These are phyloP conservation scores for Eucalyptus viminalis DNA, from an alignment of 345 rosid species.

Conservation along the genomic window DNA sequence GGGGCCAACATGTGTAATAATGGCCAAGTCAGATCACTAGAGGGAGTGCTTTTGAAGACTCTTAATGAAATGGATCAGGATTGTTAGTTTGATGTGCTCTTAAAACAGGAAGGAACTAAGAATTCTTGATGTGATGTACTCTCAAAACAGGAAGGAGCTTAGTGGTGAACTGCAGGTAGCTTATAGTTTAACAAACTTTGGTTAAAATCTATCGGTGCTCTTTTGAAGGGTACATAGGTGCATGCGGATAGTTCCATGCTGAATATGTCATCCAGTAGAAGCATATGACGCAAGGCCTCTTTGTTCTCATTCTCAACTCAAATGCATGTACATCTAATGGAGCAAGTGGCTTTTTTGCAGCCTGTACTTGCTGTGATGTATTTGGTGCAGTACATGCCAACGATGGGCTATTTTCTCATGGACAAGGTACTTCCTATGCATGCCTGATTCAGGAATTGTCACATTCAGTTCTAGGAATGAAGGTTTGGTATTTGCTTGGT, in stretches of 20 bases:
- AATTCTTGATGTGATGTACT: not conserved
- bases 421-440: conserved; percentile 54
- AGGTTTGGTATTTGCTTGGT: not conserved
- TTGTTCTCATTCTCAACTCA: not conserved
- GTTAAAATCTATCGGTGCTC: not conserved
- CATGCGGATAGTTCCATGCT: not conserved
- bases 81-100: not conserved
- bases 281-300: not conserved
- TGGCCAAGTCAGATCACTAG: not conserved
- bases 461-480: not conserved
- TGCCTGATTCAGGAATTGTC: not conserved
- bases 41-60: not conserved
- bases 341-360: conserved; percentile 23
- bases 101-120: not conserved
- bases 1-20: not conserved
- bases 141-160: not conserved
- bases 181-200: not conserved
- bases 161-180: not conserved
- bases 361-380: conserved; percentile 89
- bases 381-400: conserved; percentile 84
- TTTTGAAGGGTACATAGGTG: not conserved
- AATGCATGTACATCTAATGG: not conserved
- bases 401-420: conserved; percentile 85
- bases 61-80: not conserved
- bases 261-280: not conserved